Conservation (phyloP, 179 eudicot genomes). For the Heliamphora pulchella region DNA sequence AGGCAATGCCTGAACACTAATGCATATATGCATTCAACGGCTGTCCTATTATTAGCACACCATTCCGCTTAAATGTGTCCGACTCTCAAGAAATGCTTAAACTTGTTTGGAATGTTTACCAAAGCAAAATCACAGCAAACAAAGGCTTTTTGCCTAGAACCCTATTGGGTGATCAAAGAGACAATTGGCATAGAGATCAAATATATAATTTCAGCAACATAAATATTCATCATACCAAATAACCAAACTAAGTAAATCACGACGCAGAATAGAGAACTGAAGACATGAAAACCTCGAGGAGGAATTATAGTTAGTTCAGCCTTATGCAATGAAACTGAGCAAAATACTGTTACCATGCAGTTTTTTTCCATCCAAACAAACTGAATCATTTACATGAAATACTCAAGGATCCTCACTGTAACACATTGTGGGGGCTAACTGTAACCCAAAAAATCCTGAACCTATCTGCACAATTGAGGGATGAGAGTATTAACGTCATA, state of each 20-base stretch:
- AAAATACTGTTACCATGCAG: neutral
- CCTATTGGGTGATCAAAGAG: neutral
- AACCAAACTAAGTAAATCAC: neutral
- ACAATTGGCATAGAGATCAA: neutral
- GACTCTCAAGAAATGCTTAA: too few relatives aligned
- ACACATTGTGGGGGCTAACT: neutral
- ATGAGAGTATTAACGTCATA: neutral
- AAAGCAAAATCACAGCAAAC: too few relatives aligned
- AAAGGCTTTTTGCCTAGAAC: too few relatives aligned
- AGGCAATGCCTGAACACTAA: neutral
- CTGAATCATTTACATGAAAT: constrained; percentile 7
- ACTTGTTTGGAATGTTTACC: too few relatives aligned
- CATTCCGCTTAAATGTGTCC: too few relatives aligned
- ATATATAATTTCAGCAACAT: neutral
- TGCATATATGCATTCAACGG: neutral
- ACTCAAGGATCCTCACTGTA: neutral
- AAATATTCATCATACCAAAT: neutral
- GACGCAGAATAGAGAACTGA: neutral
- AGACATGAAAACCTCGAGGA: neutral
- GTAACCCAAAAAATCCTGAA: constrained; percentile 11
- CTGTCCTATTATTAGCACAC: neutral
- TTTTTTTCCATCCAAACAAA: neutral
- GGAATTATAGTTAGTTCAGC: neutral
- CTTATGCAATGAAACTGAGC: neutral
- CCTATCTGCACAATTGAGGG: neutral